These are phyloP conservation scores for Leccinellum rugosiceps DNA, from an alignment of 768 basidiomycete genomes.

Conservation along the genomic window DNA sequence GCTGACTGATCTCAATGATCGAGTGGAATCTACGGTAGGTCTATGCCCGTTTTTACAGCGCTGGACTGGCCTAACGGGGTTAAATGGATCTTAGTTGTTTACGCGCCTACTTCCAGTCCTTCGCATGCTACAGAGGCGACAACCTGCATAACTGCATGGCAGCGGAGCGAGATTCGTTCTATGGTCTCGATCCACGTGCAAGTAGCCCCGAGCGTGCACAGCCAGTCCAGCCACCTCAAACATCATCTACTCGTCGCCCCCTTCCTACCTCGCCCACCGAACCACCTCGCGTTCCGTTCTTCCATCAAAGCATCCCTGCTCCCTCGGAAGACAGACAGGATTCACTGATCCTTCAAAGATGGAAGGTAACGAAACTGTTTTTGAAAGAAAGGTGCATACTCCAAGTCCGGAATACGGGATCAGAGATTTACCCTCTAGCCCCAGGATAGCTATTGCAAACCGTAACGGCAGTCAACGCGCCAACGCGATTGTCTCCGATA, in stretches of 20 bases:
- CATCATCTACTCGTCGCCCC: constrained; percentile 26
- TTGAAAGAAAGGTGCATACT: constrained; percentile 2
- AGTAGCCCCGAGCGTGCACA: constrained; percentile 14
- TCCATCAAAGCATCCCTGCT: constrained; percentile 16
- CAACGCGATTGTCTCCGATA: not conserved
- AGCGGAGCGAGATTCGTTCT: too few relatives aligned
- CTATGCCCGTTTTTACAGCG: too few relatives aligned
- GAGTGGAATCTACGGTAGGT: too few relatives aligned
- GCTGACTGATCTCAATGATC: too few relatives aligned
- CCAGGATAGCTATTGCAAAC: constrained; percentile 26
- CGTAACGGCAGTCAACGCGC: constrained; percentile 7
- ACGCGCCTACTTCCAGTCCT: too few relatives aligned
- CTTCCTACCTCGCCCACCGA: constrained; percentile 26
- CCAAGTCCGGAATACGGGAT: constrained; percentile 42
- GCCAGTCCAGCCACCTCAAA: constrained; percentile 6
- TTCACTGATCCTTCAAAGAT: constrained; percentile 25
- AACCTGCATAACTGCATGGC: too few relatives aligned
- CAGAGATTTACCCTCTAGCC: constrained; percentile 38
- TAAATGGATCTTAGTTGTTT: too few relatives aligned
- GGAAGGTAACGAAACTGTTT: constrained; percentile 10
- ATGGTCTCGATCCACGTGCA: constrained; percentile 4
- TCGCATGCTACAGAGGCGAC: too few relatives aligned
- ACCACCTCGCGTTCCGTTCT: constrained; percentile 6
- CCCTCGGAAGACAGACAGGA: constrained; percentile 20
- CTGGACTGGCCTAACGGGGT: too few relatives aligned